Base-by-base conservation (phyloP, 352 stramenopile species). In the Phytophthora melonis region DNA sequence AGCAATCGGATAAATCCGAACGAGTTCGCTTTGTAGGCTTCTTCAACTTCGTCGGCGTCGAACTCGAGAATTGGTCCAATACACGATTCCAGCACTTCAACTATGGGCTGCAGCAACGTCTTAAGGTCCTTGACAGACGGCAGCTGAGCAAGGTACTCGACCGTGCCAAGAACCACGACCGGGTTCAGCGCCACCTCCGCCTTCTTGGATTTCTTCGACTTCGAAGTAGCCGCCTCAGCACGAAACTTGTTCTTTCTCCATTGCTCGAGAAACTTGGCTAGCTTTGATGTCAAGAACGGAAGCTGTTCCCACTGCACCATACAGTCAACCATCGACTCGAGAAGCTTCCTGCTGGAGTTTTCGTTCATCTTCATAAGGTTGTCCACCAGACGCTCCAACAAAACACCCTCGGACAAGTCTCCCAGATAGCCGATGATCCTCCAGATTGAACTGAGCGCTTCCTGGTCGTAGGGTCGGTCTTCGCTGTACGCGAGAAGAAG, bases 281-380 rank as follows among this genome's bases (percentile, higher is more conserved):
- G 63, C 58, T 92, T 92, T 3, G 77, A 83, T 13, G 83, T 70
- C 52, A 95, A 75, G 41, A 91, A 88, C 19, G 81, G 79, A 1
- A 95, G 84, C 53, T 93, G 84, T 14, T 90, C 73, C 88, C 88
- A 95, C 71, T 92, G 89, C 18, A 79, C 74, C 18, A 95, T 81
- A 53, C 87, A 95, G 54, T 94, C 79, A 53, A 95, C 75, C 84
- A 95, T 92, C 9, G 87, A 88, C 61, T 92, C 84, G n/a, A 95
- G 69, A 11, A 93, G 75, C 63, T 88, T 91, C 61, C 84, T 86
- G 69, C 81, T 94, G 11, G 82, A 92, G 13, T 77, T 88, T 36
- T 91, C 83, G 56, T 94, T 82, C 79, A 94, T 91, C 36, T 66
- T 68, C 87, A 94, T 91, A n/a, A 94, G 63, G 14, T 85, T 87